A percentile compares a stretch with the other conserved stretches of the same genome.
These are phyloP conservation scores for Alternaria triticimaculans DNA, from an alignment of 2,329 filamentous ascomycete genomes.

Conservation along the genomic window DNA sequence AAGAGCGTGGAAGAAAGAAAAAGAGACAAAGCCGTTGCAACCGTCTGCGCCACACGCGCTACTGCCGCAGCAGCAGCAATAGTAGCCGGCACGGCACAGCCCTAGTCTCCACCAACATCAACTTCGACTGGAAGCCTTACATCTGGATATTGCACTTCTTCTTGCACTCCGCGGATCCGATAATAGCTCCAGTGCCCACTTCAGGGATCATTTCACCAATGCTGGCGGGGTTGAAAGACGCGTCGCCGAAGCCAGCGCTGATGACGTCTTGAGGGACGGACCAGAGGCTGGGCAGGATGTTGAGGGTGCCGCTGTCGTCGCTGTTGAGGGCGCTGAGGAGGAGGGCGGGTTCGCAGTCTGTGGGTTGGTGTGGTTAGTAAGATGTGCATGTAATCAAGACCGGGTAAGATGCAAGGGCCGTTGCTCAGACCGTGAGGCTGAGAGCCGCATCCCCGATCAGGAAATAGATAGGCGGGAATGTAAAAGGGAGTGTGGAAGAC, in stretches of 20 bases:
- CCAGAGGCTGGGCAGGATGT: constrained; percentile 56
- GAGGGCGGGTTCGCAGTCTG: constrained; percentile 57
- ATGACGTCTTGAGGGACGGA: constrained; percentile 51
- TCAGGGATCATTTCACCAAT: constrained; percentile 43
- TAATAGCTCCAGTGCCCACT: constrained; percentile 53
- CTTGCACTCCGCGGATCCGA: constrained; percentile 51
- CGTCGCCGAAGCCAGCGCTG: constrained; percentile 52
- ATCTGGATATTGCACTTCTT: constrained; percentile 40
- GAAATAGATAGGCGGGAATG: not conserved
- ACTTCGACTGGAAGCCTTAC: not conserved
- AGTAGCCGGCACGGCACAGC: not conserved
- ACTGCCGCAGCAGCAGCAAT: not conserved
- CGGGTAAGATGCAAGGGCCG: not conserved
- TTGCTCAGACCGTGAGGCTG: not conserved
- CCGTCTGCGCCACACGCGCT: not conserved
- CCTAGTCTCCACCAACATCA: not conserved
- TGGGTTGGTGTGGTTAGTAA: not conserved
- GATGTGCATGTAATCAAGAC: not conserved
- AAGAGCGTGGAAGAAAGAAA: not conserved
- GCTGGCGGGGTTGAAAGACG: constrained; percentile 38
- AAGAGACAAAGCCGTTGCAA: not conserved
- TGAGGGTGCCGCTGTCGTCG: constrained; percentile 59
- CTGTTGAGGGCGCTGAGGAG: constrained; percentile 58
- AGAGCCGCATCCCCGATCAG: not conserved
- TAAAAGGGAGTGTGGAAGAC: constrained; percentile 18